A percentile compares a stretch with the other conserved stretches of the same genome.
Conservation (phyloP, 306 rosid species). For the Gleditsia sinensis region DNA sequence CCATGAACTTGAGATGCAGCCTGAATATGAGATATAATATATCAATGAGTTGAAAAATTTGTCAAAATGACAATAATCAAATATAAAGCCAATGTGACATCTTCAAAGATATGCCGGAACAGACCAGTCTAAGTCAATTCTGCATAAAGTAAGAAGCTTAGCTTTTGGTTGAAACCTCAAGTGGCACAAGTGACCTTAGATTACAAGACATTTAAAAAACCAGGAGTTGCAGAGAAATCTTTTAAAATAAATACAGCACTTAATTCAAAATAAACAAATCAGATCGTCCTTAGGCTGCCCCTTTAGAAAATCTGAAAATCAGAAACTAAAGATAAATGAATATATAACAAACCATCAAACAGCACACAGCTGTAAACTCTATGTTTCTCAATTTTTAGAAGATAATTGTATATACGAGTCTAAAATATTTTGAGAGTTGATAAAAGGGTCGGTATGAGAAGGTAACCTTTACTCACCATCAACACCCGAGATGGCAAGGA, state of each 20-base stretch:
- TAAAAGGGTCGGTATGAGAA: no score
- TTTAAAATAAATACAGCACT: background rate
- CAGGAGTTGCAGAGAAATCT: background rate
- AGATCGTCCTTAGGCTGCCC: background rate
- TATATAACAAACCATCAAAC: background rate
- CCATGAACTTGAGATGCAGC: slow-evolving; percentile 98
- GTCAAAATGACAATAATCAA: background rate
- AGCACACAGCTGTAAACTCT: no score
- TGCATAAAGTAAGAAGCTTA: background rate
- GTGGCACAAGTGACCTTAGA: background rate
- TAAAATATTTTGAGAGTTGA: no score
- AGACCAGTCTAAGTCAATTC: background rate
- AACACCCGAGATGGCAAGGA: no score
- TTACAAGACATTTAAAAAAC: background rate
- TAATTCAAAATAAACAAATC: no score
- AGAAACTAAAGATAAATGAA: background rate
- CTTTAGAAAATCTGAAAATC: no score
- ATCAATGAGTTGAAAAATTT: background rate
- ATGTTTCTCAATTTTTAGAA: no score
- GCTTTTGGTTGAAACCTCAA: background rate
- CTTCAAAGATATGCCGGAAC: background rate
- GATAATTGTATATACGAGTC: background rate
- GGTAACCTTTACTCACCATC: background rate
- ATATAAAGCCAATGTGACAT: background rate
- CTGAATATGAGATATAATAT: slow-evolving; percentile 42